phyloP scores from a whole-genome alignment of 108 stramenopile genomes.

The Nitzschia palea region DNA sequence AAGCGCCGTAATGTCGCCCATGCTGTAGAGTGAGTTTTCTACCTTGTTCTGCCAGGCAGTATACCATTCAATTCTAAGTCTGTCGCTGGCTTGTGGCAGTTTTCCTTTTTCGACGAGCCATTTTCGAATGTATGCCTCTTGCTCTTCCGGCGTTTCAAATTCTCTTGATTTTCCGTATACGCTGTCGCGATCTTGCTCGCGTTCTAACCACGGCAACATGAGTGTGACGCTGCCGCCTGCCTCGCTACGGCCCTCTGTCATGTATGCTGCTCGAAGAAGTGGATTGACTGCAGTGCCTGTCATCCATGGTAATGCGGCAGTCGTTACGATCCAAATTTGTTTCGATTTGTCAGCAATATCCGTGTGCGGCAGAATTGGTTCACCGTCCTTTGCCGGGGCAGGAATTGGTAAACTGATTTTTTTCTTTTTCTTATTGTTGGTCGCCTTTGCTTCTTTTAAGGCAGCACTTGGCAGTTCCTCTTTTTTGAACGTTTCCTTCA shows the following conservation, averaged over 20 bases:
- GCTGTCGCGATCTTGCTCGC: slow-evolving; percentile 48
- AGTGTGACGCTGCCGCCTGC: slow-evolving; percentile 72
- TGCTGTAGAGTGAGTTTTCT: slow-evolving; percentile 63
- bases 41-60: slow-evolving; percentile 48
- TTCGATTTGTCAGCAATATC: slow-evolving; percentile 71
- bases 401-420: slow-evolving; percentile 49
- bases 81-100: slow-evolving; percentile 36
- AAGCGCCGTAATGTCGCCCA: slow-evolving; percentile 69
- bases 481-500: too few species aligned
- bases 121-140: slow-evolving; percentile 66
- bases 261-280: slow-evolving; percentile 81
- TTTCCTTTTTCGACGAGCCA: slow-evolving; percentile 61
- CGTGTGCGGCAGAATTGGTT: slow-evolving; percentile 70
- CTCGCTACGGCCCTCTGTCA: slow-evolving; percentile 58
- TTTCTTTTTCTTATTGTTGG: slow-evolving; percentile 7
- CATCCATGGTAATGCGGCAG: slow-evolving; percentile 90
- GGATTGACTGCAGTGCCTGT: slow-evolving; percentile 95
- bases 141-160: slow-evolving; percentile 67
- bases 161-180: slow-evolving; percentile 57
- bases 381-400: slow-evolving; percentile 45
- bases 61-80: slow-evolving; percentile 55
- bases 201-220: slow-evolving; percentile 88
- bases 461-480: neutral
- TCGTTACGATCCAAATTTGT: slow-evolving; percentile 88
- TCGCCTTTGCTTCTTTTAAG: neutral